A percentile compares a stretch with the other conserved stretches of the same genome.
These are phyloP conservation scores for Pholiota microspora DNA, from an alignment of 768 basidiomycete genomes.

Conservation along the genomic window DNA sequence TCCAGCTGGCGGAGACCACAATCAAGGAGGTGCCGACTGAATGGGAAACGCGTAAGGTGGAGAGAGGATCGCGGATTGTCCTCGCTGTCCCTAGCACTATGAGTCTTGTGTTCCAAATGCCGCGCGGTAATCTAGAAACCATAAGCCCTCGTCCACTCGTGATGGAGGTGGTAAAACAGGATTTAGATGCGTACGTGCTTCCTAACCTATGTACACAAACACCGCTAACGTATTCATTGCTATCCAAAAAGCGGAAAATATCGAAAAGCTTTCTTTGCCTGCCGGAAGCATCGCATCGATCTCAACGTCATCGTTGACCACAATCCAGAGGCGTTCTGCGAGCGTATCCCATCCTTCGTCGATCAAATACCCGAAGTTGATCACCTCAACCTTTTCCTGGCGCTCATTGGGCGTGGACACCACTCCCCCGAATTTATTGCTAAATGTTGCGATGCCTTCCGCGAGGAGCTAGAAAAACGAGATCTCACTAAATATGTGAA, in stretches of 20 bases:
- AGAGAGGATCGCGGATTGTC: slow-evolving; percentile 89
- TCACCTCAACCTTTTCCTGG: slow-evolving; percentile 89
- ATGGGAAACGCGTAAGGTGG: slow-evolving; percentile 79
- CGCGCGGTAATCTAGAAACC: slow-evolving; percentile 94
- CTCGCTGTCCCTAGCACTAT: slow-evolving; percentile 84
- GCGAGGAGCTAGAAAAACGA: slow-evolving; percentile 64
- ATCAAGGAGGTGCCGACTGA: slow-evolving; percentile 26
- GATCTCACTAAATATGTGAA: slow-evolving; percentile 84
- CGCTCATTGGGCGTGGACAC: slow-evolving; percentile 69
- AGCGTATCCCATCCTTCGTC: slow-evolving; percentile 62
- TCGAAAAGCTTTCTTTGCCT: slow-evolving; percentile 85
- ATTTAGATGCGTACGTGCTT: slow-evolving; percentile 65
- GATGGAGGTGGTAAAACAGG: slow-evolving; percentile 75
- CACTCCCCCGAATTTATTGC: slow-evolving; percentile 59
- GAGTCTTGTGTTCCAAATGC: slow-evolving; percentile 95
- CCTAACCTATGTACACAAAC: background rate
- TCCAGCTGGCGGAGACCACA: slow-evolving; percentile 25
- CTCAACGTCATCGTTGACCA: slow-evolving; percentile 87
- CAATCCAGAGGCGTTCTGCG: slow-evolving; percentile 64
- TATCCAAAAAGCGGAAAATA: slow-evolving; percentile 60
- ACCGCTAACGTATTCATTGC: background rate
- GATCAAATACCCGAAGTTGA: slow-evolving; percentile 89
- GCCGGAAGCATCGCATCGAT: slow-evolving; percentile 92
- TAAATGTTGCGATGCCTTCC: slow-evolving; percentile 74
- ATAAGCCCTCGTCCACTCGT: slow-evolving; percentile 92